Evolutionary conservation across 169 alveolate genomes (phyloP).

Genomic region (Perkinsus chesapeaki): DNA sequence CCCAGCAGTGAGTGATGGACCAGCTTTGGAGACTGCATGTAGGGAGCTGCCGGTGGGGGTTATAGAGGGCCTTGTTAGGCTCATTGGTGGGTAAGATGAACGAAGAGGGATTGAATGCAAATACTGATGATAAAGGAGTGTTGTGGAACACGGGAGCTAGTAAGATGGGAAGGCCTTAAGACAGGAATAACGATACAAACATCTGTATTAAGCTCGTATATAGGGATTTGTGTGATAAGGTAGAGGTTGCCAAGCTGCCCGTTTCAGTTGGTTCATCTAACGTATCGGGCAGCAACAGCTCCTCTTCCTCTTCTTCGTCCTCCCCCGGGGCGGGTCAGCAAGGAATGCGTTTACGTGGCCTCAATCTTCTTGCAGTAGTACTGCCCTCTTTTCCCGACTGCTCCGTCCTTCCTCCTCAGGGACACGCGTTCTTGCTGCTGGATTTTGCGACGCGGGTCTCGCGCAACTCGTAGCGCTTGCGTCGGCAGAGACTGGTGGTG

Average conservation of each 20-base stretch:
- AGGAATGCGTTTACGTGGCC: not conserved
- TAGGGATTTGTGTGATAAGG: no score
- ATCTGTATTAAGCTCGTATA: no score
- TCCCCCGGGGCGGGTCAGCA: not conserved
- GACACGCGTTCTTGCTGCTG: not conserved
- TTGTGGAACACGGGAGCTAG: not conserved
- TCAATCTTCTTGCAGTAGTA: not conserved
- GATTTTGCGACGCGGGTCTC: conserved; percentile 6
- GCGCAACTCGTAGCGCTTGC: not conserved
- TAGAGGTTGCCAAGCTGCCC: not conserved
- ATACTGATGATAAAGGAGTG: not conserved
- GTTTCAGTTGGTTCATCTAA: not conserved
- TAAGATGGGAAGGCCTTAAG: no score
- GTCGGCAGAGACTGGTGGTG: not conserved
- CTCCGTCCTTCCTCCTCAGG: not conserved
- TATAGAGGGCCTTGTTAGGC: not conserved
- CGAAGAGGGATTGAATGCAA: not conserved
- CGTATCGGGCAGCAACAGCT: not conserved
- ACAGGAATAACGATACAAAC: no score
- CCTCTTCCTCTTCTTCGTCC: not conserved
- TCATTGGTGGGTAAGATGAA: not conserved
- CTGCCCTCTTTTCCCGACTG: not conserved
- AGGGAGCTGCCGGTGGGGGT: not conserved
- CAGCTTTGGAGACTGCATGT: not conserved
- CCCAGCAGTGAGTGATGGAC: not conserved